Conservation (phyloP, 441 rosid species). For the Flueggea neowawraea region DNA sequence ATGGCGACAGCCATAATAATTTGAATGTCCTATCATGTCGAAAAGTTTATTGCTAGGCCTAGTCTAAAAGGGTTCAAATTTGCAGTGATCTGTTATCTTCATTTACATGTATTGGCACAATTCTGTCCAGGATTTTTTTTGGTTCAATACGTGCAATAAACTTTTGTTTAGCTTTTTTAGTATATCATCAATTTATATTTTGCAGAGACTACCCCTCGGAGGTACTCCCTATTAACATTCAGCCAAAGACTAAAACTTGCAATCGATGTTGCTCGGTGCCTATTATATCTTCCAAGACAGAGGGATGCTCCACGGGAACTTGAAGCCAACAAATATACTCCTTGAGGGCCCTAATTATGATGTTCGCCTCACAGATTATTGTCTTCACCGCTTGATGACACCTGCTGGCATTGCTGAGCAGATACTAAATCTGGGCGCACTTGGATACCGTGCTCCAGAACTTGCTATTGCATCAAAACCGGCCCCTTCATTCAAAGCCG, state of each 20-base stretch:
- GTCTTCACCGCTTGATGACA: constrained; percentile 89
- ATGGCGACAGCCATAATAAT: too few relatives aligned
- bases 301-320: constrained; percentile 78
- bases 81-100: too few relatives aligned
- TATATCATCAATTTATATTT: constrained; percentile 11
- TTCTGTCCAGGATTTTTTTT: not conserved
- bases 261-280: constrained; percentile 70
- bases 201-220: constrained; percentile 92
- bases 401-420: constrained; percentile 83
- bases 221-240: constrained; percentile 72
- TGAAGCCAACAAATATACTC: constrained; percentile 88
- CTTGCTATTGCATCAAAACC: constrained; percentile 66
- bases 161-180: constrained; percentile 4
- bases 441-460: constrained; percentile 91
- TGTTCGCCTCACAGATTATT: constrained; percentile 62
- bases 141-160: not conserved
- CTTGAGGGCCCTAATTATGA: constrained; percentile 49
- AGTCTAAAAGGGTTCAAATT: too few relatives aligned
- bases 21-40: too few relatives aligned
- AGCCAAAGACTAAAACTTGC: constrained; percentile 78
- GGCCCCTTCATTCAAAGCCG: constrained; percentile 64
- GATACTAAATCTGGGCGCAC: constrained; percentile 84
- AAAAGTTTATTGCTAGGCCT: too few relatives aligned
- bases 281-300: constrained; percentile 83
- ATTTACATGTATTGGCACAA: not conserved